Evolutionary conservation across 2,329 filamentous ascomycete species (phyloP), one percentile per base, ranked within the genome.

Genomic region (Ceratocystis cubensis): DNA sequence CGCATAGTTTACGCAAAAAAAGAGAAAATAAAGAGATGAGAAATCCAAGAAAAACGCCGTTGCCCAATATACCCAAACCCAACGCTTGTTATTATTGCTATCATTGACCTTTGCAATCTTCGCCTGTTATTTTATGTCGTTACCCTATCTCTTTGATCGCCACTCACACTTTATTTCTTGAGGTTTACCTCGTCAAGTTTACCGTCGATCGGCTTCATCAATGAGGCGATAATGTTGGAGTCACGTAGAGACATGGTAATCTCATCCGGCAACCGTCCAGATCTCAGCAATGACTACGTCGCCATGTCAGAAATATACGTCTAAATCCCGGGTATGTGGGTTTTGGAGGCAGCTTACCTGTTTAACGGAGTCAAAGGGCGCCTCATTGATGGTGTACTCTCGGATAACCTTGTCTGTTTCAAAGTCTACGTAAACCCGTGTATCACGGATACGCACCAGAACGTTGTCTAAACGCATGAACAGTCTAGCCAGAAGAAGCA

Each of bases 381-480:
- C 88, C 78, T 99, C 93, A 74, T 88, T 87, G n/a, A 88, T 87
- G 22, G 89, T 89, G 73, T 96, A 96, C 76, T 99, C 93, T 69
- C 93, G 81, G 37, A 96, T 87, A 37, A 97, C 87, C 73, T 89
- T 84, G 63, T 87, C 84, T 20, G 82, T 85, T 53, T 80, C 84
- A 74, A 97, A 96, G 74, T 99, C 94, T 66, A 96, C 84, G 75
- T 95, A 99, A 44, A 99, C 81, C 69, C 94, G 82, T 0, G 93
- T 97, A 74, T 99, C 94, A 66, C 93, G 82, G 67, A 99, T 84
- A 67, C 94, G 82, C 67, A 96, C 83, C 56, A 99, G 73, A 59
- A 99, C 94, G 72, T 91, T 88, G 73, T 99, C 94, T 48, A 99
- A 80, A 67, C 94, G 83, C 87, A 99, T 89, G 76, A 96, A 99